These are phyloP conservation scores for Alectoria sarmentosa DNA, from an alignment of 495 filamentous ascomycete species.

Conservation along the genomic window DNA sequence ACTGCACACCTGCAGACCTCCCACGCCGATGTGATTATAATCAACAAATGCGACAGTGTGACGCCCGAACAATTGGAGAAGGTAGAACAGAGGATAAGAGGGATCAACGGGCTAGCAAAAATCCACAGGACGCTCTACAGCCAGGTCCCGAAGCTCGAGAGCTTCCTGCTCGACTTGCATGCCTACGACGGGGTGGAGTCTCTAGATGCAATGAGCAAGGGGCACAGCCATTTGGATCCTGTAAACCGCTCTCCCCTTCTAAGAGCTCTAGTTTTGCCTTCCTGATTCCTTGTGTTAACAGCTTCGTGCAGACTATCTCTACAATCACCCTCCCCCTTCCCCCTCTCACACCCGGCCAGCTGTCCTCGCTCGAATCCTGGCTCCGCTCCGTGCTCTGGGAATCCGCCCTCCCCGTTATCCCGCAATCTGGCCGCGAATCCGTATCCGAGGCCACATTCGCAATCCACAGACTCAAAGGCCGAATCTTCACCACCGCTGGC, in stretches of 20 bases:
- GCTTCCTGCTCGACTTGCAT: conserved; percentile 80
- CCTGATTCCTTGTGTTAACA: too few species aligned
- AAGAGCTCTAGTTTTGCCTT: too few species aligned
- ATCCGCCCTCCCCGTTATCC: conserved; percentile 47
- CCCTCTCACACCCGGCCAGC: conserved; percentile 41
- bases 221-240: conserved; percentile 77
- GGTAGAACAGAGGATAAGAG: conserved; percentile 58
- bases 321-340: conserved; percentile 65
- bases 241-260: conserved; percentile 36
- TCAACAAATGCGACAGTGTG: conserved; percentile 95
- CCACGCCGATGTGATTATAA: conserved; percentile 90
- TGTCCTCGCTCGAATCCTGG: conserved; percentile 69
- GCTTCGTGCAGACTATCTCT: conserved; percentile 70
- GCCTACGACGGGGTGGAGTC: conserved; percentile 78
- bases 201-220: conserved; percentile 54
- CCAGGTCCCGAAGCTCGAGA: conserved; percentile 72
- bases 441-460: conserved; percentile 44
- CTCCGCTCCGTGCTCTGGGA: conserved; percentile 83
- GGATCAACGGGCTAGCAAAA: conserved; percentile 87
- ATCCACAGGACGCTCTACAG: conserved; percentile 75
- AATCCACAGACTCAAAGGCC: conserved; percentile 82
- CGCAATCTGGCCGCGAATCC: conserved; percentile 5
- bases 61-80: conserved; percentile 53
- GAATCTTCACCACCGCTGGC: conserved; percentile 55
- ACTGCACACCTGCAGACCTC: conserved; percentile 95